phyloP scores from a whole-genome alignment of 148 eudicot genomes.

The Pharnaceum exiguum region DNA sequence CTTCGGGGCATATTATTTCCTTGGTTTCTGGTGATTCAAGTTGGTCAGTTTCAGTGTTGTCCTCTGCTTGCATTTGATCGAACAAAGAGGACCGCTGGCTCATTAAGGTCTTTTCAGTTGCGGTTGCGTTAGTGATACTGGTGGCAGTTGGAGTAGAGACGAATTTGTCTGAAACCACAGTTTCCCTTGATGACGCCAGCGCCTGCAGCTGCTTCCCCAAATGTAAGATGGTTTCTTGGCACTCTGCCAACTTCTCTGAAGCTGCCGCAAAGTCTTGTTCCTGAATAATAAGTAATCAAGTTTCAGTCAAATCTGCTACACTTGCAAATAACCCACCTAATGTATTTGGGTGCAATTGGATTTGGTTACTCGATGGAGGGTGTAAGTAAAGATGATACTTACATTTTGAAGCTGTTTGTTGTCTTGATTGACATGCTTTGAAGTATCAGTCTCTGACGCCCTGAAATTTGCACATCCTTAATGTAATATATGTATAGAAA shows the following conservation, averaged over 20 bases:
- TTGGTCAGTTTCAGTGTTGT: slow-evolving; percentile 30
- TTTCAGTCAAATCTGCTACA: neutral
- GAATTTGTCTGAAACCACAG: slow-evolving; percentile 39
- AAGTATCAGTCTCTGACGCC: slow-evolving; percentile 22
- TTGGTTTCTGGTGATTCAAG: slow-evolving; percentile 39
- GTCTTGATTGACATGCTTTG: slow-evolving; percentile 20
- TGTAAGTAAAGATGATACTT: slow-evolving; percentile 29
- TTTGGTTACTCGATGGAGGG: neutral
- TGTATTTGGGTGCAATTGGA: neutral
- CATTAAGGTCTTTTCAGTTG: slow-evolving; percentile 17
- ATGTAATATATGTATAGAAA: slow-evolving; percentile 1
- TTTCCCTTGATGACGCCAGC: slow-evolving; percentile 44
- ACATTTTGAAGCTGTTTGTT: slow-evolving; percentile 54
- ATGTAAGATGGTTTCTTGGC: slow-evolving; percentile 76
- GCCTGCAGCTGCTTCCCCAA: slow-evolving; percentile 83
- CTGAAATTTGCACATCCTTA: slow-evolving; percentile 37
- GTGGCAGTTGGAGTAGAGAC: slow-evolving; percentile 25
- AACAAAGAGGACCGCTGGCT: slow-evolving; percentile 49
- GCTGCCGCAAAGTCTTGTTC: slow-evolving; percentile 67
- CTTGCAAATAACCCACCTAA: neutral
- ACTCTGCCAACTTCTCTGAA: slow-evolving; percentile 83
- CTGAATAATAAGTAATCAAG: slow-evolving; percentile 30
- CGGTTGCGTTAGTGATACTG: neutral
- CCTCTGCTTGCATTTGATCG: slow-evolving; percentile 79
- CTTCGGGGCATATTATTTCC: slow-evolving; percentile 32